Conservation (phyloP, 345 rosid species). For the Euclidium syriacum region DNA sequence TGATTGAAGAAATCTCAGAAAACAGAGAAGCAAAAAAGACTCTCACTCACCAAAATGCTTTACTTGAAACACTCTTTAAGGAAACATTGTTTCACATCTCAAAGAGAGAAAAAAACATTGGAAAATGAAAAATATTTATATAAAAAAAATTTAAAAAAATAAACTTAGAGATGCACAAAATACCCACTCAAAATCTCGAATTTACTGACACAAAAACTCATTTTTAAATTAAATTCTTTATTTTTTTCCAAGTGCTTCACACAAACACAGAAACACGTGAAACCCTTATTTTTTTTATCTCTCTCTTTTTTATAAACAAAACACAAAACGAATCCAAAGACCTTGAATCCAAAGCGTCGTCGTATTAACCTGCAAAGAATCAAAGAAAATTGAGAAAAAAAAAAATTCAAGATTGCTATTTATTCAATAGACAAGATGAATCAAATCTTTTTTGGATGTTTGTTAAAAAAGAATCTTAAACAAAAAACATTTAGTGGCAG, state of each 20-base stretch:
- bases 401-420: conserved; percentile 38
- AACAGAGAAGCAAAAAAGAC: background rate
- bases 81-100: conserved; percentile 38
- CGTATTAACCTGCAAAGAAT: conserved; percentile 24
- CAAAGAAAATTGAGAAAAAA: conserved; percentile 36
- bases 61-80: conserved; percentile 34
- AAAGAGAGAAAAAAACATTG: conserved; percentile 31
- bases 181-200: conserved; percentile 63
- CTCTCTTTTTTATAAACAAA: background rate
- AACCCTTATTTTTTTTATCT: conserved; percentile 17
- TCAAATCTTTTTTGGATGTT: conserved; percentile 35
- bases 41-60: conserved; percentile 36
- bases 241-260: conserved; percentile 38
- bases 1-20: conserved; percentile 7
- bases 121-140: background rate
- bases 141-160: conserved; percentile 8
- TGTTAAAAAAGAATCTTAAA: conserved; percentile 29
- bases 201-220: conserved; percentile 50
- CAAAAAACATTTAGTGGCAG: conserved; percentile 34
- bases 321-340: conserved; percentile 33
- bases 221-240: conserved; percentile 19
- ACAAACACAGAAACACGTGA: conserved; percentile 33
- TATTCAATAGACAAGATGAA: conserved; percentile 45
- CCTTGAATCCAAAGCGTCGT: conserved; percentile 15
- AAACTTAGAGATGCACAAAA: conserved; percentile 33